These are phyloP conservation scores for Pholiota molesta DNA, from an alignment of 768 basidiomycete species.

Conservation along the genomic window DNA sequence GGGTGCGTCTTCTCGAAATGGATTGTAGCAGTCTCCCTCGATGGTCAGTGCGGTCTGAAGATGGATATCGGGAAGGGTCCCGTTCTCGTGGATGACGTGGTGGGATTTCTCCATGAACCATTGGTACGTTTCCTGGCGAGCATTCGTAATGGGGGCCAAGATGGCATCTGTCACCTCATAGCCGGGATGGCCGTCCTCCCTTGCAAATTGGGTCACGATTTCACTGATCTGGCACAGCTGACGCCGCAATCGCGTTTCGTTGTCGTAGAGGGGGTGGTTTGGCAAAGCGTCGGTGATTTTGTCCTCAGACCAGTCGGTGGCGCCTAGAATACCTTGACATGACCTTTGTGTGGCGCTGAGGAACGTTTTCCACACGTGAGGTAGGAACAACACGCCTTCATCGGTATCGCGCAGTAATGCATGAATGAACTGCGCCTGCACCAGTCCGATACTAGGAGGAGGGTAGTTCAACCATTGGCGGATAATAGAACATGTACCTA, in stretches of 20 bases:
- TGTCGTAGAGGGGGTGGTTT: background rate
- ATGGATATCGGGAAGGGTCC: background rate
- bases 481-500: background rate
- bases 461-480: background rate
- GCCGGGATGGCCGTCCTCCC: too few relatives aligned
- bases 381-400: background rate
- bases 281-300: background rate
- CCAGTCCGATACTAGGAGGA: background rate
- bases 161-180: too few relatives aligned
- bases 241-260: background rate
- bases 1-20: background rate
- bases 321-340: background rate
- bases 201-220: too few relatives aligned
- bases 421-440: background rate
- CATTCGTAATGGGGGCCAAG: too few relatives aligned
- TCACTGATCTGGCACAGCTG: too few relatives aligned
- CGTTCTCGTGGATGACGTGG: too few relatives aligned
- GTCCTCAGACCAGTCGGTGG: background rate
- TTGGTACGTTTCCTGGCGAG: too few relatives aligned
- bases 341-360: background rate
- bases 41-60: background rate
- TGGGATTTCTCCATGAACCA: too few relatives aligned
- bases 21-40: background rate
- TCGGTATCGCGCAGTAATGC: background rate
- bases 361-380: background rate